Base-by-base conservation (phyloP, 495 filamentous ascomycete species). In the Pseudotulostoma volvatum region DNA sequence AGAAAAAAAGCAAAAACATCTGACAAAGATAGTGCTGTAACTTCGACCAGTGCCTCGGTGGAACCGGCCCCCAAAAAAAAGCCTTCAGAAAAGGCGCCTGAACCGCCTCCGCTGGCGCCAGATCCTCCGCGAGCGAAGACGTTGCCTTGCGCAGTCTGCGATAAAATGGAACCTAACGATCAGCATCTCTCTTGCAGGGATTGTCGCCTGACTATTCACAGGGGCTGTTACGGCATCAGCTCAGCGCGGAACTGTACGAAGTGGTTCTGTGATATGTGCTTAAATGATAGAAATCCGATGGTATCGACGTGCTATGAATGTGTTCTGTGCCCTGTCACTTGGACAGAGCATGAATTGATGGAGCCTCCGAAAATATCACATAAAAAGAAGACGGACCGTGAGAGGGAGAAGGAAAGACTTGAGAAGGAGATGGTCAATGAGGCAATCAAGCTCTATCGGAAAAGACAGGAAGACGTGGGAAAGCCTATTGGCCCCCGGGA, bases 181-280 rank as follows among this genome's bases (percentile, higher is more conserved):
- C 69, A 87, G 47, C 74, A 76, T 46, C 51, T 93, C 31, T 74
- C 70, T 14, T 97, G 86, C 50, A 69, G 69, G 39, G 81, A 88
- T 48, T 97, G 90, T 53, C 79, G 82, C 34, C 63, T 97, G 48
- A 82, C 85, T 0, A 88, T 97, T n/a, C 90, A 97, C 54, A 77
- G 80, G 32, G 77, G 76, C 39, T 97, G 90, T 55, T 97, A 95
- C 55, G 90, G 90, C 13, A 68, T 96, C 20, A 56, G 71, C 1
- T 76, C 82, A 18, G 68, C 67, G 33, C 71, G 76, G n/a, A 71
- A 71, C 31, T 67, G 69, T 18, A 70, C 68, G 37, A 93, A 93
- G 57, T 97, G 90, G 90, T 68, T 81, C 14, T 97, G 90, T 57
- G 90, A 97, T 57, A 88, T 82, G 73, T 97, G 90, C 60, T 64